Base-by-base conservation (phyloP, 305 asterid genomes). In the Solanum hybrid region DNA sequence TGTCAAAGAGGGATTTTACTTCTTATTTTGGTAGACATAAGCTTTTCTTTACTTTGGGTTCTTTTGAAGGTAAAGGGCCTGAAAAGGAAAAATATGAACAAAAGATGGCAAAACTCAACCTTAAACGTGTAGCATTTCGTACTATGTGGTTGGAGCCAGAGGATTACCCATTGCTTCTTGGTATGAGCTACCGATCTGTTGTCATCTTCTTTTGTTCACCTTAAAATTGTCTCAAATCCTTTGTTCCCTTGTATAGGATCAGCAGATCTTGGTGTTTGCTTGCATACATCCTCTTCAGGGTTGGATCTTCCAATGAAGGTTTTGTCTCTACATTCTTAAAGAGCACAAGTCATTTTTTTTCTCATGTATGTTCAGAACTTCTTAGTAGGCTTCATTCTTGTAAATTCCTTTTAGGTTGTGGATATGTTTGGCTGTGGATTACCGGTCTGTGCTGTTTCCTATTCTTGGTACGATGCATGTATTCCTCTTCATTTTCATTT, bases 391-490 rank as follows among this genome's bases (percentile, higher is more conserved):
- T 86, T 94, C 84, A 78, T 90, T 81, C 73, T 64, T 81, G 92
- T 72, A 85, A 75, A 37, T 82, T 89, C 84, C 88, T 88, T 88
- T 72, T 90, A 97, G 99, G 98, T 97, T 89, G 99, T 97, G 82
- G 99, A 97, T 93, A 97, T 95, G 98, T 97, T 96, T 91, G 99
- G 99, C 91, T 96, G 99, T 92, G 99, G 99, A 82, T 92, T 97
- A 86, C 99, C 99, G 5, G 98, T 97, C 89, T 97, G 98, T 93
- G 99, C 98, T 79, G 98, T 96, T 93, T 97, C 99, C 85, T 97
- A 97, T 93, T 96, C 99, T 89, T 96, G 99, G 99, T 97, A 93
- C 92, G 95, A 90, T 89, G 78, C 34, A 37, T 36, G 85, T 34
- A 60, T 87, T 46, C 87, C 87, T 80, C 78, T 72, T 71, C 37